A percentile compares a stretch with the other conserved stretches of the same genome.
phyloP scores from a whole-genome alignment of 23 red algal species.

The Gracilaria caudata region DNA sequence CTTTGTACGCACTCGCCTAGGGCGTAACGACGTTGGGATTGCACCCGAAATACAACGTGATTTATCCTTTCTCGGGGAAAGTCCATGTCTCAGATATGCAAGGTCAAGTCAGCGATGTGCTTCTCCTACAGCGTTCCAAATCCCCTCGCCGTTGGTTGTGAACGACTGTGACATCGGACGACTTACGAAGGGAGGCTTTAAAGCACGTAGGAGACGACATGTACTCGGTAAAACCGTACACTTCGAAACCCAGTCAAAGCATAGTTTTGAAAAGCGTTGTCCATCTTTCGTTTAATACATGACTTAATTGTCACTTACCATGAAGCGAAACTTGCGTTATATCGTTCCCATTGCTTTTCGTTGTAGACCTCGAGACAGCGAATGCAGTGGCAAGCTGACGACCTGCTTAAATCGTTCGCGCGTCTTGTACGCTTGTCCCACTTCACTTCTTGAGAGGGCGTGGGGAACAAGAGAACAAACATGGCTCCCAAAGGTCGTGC shows the following conservation, averaged over 20 bases:
- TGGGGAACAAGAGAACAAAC: not conserved
- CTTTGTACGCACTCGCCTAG: not conserved
- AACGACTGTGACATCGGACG: not conserved
- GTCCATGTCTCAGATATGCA: not conserved
- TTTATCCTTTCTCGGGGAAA: not conserved
- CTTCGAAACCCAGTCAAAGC: not conserved
- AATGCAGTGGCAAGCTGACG: not conserved
- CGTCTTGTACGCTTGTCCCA: not conserved
- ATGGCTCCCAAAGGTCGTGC: not conserved
- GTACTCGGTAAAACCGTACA: not conserved
- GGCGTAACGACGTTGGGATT: not conserved
- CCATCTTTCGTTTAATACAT: not conserved
- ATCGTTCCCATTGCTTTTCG: not conserved
- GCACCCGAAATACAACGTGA: slow-evolving; percentile 34
- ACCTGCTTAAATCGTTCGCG: not conserved
- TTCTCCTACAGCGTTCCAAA: not conserved
- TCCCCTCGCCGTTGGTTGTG: not conserved
- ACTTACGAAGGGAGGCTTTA: not conserved
- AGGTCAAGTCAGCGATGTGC: not conserved
- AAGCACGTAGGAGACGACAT: slow-evolving; percentile 1
- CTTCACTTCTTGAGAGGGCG: not conserved
- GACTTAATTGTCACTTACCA: not conserved
- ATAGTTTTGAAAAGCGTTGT: not conserved
- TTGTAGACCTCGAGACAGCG: not conserved
- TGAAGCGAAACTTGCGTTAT: slow-evolving; percentile 9